These are phyloP conservation scores for Pugionium dolabratum DNA, from an alignment of 345 rosid genomes.

Conservation along the genomic window DNA sequence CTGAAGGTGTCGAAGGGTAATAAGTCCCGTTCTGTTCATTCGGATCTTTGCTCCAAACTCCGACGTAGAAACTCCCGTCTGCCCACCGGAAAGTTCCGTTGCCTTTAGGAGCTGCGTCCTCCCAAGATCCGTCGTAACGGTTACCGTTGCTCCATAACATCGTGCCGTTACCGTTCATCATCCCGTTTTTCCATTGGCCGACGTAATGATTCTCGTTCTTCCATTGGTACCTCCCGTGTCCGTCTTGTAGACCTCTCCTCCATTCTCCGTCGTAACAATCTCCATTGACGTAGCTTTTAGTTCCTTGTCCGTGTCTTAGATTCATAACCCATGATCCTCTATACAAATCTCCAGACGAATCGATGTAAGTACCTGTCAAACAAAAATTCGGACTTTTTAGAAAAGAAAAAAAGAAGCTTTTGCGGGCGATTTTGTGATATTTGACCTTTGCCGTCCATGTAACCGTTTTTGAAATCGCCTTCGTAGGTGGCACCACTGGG, in stretches of 20 bases:
- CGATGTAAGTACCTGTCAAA: conserved; percentile 55
- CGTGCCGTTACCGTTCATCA: conserved; percentile 78
- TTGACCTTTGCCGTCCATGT: conserved; percentile 83
- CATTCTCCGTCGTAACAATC: conserved; percentile 90
- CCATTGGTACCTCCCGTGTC: conserved; percentile 92
- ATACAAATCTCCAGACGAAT: conserved; percentile 65
- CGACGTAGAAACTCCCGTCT: conserved; percentile 82
- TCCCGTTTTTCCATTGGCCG: conserved; percentile 81
- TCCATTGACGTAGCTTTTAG: conserved; percentile 65
- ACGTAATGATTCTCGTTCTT: conserved; percentile 68
- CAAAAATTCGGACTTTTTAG: no score
- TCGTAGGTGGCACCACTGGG: conserved; percentile 93
- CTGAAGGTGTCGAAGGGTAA: conserved; percentile 65
- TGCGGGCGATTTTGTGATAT: no score
- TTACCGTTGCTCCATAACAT: conserved; percentile 84
- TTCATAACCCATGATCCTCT: conserved; percentile 90
- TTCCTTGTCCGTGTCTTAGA: conserved; percentile 82
- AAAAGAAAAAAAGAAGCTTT: no score
- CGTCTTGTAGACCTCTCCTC: conserved; percentile 82
- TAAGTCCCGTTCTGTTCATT: conserved; percentile 79
- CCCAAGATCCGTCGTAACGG: conserved; percentile 92
- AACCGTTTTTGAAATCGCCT: conserved; percentile 88
- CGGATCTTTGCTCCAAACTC: conserved; percentile 86
- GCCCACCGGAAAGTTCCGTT: conserved; percentile 78
- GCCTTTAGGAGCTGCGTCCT: conserved; percentile 81